phyloP scores from a whole-genome alignment of 305 asterid species.

The Ilex paraguariensis region DNA sequence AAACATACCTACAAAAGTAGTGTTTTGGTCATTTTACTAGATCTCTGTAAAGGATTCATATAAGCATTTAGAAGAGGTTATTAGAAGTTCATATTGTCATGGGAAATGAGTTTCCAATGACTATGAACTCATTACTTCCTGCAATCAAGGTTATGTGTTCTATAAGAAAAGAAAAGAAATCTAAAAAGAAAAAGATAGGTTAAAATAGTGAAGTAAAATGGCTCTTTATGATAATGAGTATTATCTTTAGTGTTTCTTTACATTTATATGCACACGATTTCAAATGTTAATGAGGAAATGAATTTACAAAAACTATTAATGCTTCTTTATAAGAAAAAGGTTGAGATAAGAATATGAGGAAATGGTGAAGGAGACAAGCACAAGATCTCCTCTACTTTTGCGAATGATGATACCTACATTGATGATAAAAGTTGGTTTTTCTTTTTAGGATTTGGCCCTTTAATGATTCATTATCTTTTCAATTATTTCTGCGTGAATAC shows the following conservation, averaged over 20 bases:
- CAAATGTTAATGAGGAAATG: too few relatives aligned
- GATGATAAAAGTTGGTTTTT: conserved; percentile 1
- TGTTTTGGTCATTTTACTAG: too few relatives aligned
- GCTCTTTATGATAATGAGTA: neutral
- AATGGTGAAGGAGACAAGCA: neutral
- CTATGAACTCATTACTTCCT: too few relatives aligned
- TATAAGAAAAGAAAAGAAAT: too few relatives aligned
- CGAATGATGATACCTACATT: neutral
- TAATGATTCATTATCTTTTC: neutral
- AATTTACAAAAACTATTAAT: neutral
- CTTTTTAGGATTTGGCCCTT: neutral
- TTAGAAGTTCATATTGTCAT: too few relatives aligned
- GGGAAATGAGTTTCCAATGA: too few relatives aligned
- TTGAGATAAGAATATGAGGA: neutral
- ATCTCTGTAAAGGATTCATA: too few relatives aligned
- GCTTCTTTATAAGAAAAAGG: neutral
- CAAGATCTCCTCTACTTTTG: neutral
- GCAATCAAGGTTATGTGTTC: too few relatives aligned
- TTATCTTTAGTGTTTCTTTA: neutral
- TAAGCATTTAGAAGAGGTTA: too few relatives aligned
- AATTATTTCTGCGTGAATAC: neutral
- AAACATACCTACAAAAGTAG: neutral
- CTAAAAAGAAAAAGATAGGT: too few relatives aligned
- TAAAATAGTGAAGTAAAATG: too few relatives aligned
- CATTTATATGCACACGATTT: neutral